Conservation (phyloP, 1,139 yeast species). For the Saccharomycopsis phalli region DNA sequence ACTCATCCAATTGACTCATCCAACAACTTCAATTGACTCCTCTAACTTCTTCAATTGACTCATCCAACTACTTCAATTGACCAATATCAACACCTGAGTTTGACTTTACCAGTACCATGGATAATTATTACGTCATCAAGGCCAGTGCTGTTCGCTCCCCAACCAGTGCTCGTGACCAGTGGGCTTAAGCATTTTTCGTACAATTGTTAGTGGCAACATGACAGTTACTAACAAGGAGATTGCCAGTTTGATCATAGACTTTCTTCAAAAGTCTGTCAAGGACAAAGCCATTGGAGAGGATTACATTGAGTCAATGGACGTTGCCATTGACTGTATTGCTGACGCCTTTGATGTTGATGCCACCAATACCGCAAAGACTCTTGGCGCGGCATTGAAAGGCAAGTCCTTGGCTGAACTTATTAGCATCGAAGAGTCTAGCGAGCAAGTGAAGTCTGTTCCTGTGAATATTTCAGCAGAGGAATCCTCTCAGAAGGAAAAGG, state of each 20-base stretch:
- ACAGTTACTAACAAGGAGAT: constrained; percentile 44
- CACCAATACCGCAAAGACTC: constrained; percentile 34
- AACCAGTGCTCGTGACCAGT: too few relatives aligned
- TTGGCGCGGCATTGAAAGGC: too few relatives aligned
- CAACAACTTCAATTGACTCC: too few relatives aligned
- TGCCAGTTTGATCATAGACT: constrained; percentile 68
- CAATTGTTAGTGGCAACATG: too few relatives aligned
- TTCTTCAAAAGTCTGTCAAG: constrained; percentile 51
- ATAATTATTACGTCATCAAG: too few relatives aligned
- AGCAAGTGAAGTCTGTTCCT: constrained; percentile 28
- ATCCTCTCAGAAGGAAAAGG: constrained; percentile 50
- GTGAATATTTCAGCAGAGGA: constrained; percentile 29
- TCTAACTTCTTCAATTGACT: too few relatives aligned
- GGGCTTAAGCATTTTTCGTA: too few relatives aligned
- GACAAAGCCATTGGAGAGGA: constrained; percentile 67
- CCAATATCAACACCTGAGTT: too few relatives aligned
- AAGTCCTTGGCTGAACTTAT: constrained; percentile 42
- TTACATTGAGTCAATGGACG: constrained; percentile 85
- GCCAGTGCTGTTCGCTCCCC: too few relatives aligned
- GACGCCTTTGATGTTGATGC: constrained; percentile 74
- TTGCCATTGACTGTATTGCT: constrained; percentile 85
- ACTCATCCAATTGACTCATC: too few relatives aligned
- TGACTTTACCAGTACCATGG: too few relatives aligned
- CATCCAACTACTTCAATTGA: too few relatives aligned
- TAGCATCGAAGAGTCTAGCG: constrained; percentile 23